phyloP scores from a whole-genome alignment of 73 alveolate genomes.

The Stentor coeruleus region DNA sequence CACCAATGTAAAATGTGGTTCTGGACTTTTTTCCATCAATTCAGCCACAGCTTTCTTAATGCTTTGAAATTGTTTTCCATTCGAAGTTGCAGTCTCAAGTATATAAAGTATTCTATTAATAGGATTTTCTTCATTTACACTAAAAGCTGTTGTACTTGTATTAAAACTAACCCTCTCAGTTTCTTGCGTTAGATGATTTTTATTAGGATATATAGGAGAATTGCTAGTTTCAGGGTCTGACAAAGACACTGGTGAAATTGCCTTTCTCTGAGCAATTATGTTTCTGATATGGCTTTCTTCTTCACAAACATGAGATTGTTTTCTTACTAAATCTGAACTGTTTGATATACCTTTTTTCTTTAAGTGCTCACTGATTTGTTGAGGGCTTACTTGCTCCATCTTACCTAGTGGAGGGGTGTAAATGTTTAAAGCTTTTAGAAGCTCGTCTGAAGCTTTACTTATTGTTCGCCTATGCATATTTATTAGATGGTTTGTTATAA shows the following conservation, averaged over 20 bases:
- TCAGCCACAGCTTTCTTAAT: background rate
- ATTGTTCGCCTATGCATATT: background rate
- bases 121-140: background rate
- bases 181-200: too few relatives aligned
- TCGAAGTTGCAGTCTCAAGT: background rate
- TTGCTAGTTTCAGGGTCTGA: too few relatives aligned
- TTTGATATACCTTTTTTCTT: background rate
- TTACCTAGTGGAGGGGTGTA: background rate
- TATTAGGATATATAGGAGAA: background rate
- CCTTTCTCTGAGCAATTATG: background rate
- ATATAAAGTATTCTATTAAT: too few relatives aligned
- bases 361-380: background rate
- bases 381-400: background rate
- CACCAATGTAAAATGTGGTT: background rate
- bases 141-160: background rate
- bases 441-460: background rate
- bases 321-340: background rate
- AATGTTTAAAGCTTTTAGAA: background rate
- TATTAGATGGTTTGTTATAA: too few relatives aligned
- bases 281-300: background rate
- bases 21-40: background rate
- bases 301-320: background rate
- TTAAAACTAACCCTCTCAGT: background rate
- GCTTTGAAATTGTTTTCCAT: too few relatives aligned
- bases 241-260: background rate